These are phyloP conservation scores for Prunus campanulata DNA, from an alignment of 306 rosid species.

Conservation along the genomic window DNA sequence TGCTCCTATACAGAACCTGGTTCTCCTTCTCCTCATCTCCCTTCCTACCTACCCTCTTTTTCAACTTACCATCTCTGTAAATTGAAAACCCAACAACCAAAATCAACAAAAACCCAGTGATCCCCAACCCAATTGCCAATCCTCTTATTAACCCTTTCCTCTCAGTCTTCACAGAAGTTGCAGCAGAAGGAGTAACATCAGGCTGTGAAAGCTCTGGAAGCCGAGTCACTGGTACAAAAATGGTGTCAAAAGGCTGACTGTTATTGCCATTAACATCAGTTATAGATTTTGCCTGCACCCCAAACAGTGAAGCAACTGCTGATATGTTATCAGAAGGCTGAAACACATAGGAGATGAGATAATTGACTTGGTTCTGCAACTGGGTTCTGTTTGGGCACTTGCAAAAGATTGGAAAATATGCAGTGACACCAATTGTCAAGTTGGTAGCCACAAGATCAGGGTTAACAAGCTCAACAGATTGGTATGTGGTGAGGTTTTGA, in stretches of 20 bases:
- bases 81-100: slow-evolving; percentile 46
- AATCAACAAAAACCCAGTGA: slow-evolving; percentile 55
- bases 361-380: slow-evolving; percentile 13
- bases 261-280: slow-evolving; percentile 31
- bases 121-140: slow-evolving; percentile 66
- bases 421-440: slow-evolving; percentile 43
- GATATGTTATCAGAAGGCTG: slow-evolving; percentile 64
- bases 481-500: slow-evolving; percentile 67
- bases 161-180: slow-evolving; percentile 24
- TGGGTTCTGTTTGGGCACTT: slow-evolving; percentile 60
- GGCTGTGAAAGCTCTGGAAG: slow-evolving; percentile 68
- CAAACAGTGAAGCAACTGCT: slow-evolving; percentile 52
- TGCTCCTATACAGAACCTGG: slow-evolving; percentile 13
- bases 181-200: slow-evolving; percentile 11
- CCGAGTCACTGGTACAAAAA: slow-evolving; percentile 60
- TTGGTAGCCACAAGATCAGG: slow-evolving; percentile 49
- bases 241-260: slow-evolving; percentile 39
- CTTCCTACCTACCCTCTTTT: slow-evolving; percentile 14
- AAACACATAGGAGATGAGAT: slow-evolving; percentile 64
- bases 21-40: slow-evolving; percentile 37
- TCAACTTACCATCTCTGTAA: slow-evolving; percentile 44
- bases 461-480: slow-evolving; percentile 60
- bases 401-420: slow-evolving; percentile 70
- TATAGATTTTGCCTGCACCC: slow-evolving; percentile 31
- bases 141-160: slow-evolving; percentile 52